These are phyloP conservation scores for Phytophthora tentaculata DNA, from an alignment of 352 stramenopile genomes.

Conservation along the genomic window DNA sequence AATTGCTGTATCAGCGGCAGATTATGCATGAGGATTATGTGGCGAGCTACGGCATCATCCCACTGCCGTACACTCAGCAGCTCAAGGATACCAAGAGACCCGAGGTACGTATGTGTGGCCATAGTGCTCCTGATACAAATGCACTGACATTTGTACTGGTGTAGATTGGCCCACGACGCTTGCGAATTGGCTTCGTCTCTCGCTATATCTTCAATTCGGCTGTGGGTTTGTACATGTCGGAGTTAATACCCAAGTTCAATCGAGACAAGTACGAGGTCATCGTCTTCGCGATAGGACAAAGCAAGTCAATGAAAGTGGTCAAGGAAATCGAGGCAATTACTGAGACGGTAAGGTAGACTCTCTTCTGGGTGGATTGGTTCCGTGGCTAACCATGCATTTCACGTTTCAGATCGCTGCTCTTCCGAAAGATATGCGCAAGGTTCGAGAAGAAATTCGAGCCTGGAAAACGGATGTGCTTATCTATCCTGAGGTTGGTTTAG, in stretches of 20 bases:
- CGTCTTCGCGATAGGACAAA: conserved; percentile 67
- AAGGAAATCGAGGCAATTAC: conserved; percentile 58
- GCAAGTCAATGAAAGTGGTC: conserved; percentile 55
- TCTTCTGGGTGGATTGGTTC: too few relatives aligned
- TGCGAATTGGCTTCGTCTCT: conserved; percentile 74
- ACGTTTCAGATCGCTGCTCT: conserved; percentile 54
- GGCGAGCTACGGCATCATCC: conserved; percentile 55
- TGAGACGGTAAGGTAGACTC: conserved; percentile 46
- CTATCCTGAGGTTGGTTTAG: conserved; percentile 63
- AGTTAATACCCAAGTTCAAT: conserved; percentile 67
- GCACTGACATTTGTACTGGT: conserved; percentile 8
- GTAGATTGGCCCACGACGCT: conserved; percentile 40
- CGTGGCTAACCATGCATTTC: too few relatives aligned
- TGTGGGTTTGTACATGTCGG: conserved; percentile 65
- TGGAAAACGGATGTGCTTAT: conserved; percentile 71
- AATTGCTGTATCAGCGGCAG: conserved; percentile 45
- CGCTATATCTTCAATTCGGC: conserved; percentile 61
- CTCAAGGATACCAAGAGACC: conserved; percentile 21
- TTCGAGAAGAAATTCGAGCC: conserved; percentile 53
- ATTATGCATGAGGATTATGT: conserved; percentile 50
- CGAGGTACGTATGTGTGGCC: conserved; percentile 14
- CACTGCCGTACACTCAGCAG: conserved; percentile 38
- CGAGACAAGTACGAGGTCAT: conserved; percentile 71
- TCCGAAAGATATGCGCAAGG: conserved; percentile 52
- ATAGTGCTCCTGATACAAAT: not conserved